These are phyloP conservation scores for Asterophora parasitica DNA, from an alignment of 768 basidiomycete genomes.

Conservation along the genomic window DNA sequence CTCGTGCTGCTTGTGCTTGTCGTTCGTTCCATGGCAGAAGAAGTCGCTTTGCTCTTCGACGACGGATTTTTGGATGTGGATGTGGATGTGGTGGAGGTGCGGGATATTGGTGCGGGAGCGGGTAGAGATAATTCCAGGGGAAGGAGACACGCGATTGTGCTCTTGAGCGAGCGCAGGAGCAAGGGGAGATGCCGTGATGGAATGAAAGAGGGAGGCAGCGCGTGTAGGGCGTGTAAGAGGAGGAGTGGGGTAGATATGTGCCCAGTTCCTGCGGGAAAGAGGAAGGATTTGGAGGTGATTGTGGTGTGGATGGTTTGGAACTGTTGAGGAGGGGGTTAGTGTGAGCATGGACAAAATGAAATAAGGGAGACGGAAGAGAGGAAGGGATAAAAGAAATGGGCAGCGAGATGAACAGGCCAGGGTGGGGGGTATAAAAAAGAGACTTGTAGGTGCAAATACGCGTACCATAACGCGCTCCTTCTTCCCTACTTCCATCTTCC, in stretches of 20 bases:
- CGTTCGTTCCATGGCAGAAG: too few species aligned
- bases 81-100: too few species aligned
- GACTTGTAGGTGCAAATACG: too few species aligned
- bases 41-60: too few species aligned
- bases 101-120: too few species aligned
- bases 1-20: slow-evolving; percentile 9
- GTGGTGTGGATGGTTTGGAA: slow-evolving; percentile 31
- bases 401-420: too few species aligned
- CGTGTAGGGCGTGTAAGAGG: slow-evolving; percentile 42
- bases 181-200: slow-evolving; percentile 27
- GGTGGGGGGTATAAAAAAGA: too few species aligned
- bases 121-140: slow-evolving; percentile 7
- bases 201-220: slow-evolving; percentile 43
- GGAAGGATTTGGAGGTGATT: slow-evolving; percentile 28
- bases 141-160: slow-evolving; percentile 30
- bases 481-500: slow-evolving; percentile 47
- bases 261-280: slow-evolving; percentile 26
- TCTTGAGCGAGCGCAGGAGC: slow-evolving; percentile 28
- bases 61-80: slow-evolving; percentile 18
- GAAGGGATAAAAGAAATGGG: too few species aligned
- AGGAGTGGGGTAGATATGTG: slow-evolving; percentile 56
- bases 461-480: slow-evolving; percentile 52
- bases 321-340: slow-evolving; percentile 16
- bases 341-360: too few species aligned
- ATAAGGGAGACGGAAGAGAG: too few species aligned